phyloP scores from a whole-genome alignment of 352 stramenopile species.

The Globisporangium lucens region DNA sequence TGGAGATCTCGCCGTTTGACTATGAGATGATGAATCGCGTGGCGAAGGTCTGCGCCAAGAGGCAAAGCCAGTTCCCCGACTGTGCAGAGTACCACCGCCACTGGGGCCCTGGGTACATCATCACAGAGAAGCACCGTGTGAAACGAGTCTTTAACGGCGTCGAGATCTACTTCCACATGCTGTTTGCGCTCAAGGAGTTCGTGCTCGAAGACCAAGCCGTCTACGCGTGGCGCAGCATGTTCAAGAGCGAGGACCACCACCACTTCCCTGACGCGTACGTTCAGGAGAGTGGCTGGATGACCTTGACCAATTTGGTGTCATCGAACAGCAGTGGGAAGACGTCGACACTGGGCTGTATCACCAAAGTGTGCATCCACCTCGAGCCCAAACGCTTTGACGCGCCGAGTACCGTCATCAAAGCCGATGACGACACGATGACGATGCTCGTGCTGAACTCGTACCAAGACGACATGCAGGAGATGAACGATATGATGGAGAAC shows the following conservation, averaged over 20 bases:
- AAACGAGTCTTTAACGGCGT: background rate
- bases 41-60: background rate
- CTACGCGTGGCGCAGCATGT: conserved; percentile 12
- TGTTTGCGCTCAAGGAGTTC: conserved; percentile 7
- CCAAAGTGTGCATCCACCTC: conserved; percentile 7
- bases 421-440: conserved; percentile 42
- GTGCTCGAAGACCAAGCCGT: background rate
- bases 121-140: conserved; percentile 6
- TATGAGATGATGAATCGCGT: background rate
- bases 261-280: conserved; percentile 13
- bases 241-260: conserved; percentile 1
- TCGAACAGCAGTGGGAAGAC: background rate
- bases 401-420: background rate
- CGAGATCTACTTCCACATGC: background rate
- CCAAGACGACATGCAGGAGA: conserved; percentile 45
- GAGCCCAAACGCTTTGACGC: conserved; percentile 4
- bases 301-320: background rate
- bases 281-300: conserved; percentile 3
- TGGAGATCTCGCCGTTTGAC: conserved; percentile 6
- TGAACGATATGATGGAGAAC: conserved; percentile 52
- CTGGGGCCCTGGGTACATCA: conserved; percentile 1
- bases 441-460: conserved; percentile 52
- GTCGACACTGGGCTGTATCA: background rate
- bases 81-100: background rate
- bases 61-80: background rate